Conservation (phyloP, 2,329 filamentous ascomycete genomes). For the Fusarium sambucinum region DNA sequence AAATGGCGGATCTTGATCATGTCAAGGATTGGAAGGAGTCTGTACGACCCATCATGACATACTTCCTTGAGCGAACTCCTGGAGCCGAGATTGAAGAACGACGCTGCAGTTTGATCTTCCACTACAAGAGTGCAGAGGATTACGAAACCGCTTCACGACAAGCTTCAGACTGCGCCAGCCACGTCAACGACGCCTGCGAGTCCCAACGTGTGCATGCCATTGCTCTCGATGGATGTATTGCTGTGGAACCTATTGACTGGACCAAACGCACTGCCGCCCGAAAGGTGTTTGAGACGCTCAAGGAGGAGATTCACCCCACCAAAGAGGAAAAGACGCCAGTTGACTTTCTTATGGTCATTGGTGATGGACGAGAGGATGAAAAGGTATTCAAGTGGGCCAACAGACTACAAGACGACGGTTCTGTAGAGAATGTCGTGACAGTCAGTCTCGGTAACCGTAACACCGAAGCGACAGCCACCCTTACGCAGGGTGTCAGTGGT, state of each 20-base stretch:
- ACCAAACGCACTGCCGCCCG: conserved; percentile 88
- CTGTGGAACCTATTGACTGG: conserved; percentile 87
- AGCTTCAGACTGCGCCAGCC: conserved; percentile 89
- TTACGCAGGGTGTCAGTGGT: conserved; percentile 94
- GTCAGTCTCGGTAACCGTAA: conserved; percentile 89
- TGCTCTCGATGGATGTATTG: conserved; percentile 80
- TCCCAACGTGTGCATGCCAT: conserved; percentile 86
- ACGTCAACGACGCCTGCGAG: conserved; percentile 94
- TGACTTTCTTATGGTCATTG: conserved; percentile 90
- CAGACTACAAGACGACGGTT: conserved; percentile 69
- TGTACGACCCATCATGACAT: conserved; percentile 84
- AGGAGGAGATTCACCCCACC: conserved; percentile 52
- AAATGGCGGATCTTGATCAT: conserved; percentile 78
- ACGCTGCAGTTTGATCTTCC: conserved; percentile 92
- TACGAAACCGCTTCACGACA: conserved; percentile 79
- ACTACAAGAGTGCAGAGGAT: conserved; percentile 87
- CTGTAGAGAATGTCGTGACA: conserved; percentile 79
- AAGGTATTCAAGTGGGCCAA: conserved; percentile 97
- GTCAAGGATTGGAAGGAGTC: conserved; percentile 85
- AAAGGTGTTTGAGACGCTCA: conserved; percentile 74
- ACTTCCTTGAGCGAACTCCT: conserved; percentile 90
- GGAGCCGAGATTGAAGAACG: conserved; percentile 89
- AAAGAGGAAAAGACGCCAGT: conserved; percentile 59
- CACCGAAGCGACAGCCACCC: conserved; percentile 85
- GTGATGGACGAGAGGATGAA: conserved; percentile 93